Evolutionary conservation across 495 filamentous ascomycete species (phyloP), one percentile per base, ranked within the genome.

Genomic region (Penicillium alfredii): DNA sequence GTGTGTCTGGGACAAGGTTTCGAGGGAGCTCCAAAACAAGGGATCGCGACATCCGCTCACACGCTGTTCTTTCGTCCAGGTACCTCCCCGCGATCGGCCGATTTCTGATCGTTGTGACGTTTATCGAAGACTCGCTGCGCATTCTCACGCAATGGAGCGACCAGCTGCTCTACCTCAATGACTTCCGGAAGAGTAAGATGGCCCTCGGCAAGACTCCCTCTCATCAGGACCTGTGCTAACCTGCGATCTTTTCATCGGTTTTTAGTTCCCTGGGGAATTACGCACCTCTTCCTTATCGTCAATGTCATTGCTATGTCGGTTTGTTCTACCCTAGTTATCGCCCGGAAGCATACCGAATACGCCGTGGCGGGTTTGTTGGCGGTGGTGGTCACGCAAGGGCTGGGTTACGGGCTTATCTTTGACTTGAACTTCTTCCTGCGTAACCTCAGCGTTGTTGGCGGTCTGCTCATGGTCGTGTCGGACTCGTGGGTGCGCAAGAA

Each of bases 401-500:
- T 98, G 16, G 92, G 92, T 46, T 98, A 98, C 56, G 92, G 92
- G 25, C 79, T 98, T 21, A 96, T 98, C 66, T 98, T 97, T 66
- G 93, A 98, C 64, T 77, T 96, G 51, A 98, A 98, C 74, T 98
- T 98, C 73, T 98, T 98, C 80, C 84, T 98, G 44, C 90, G 92
- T 61, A 98, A 98, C 56, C 72, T 98, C 42, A 93, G 86, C 44
- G 92, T 98, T 50, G 85, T 98, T 68, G 92, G 92, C 48, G 92
- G 92, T 35, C 75, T 98, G 26, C 73, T 98, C 30, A 96, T 98
- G 92, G 93, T 98, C 3, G 72, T 98, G 9, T 96, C 89, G 11
- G 92, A 98, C 69, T 90, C 84, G 31, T 97, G 89, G 89, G 86
- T 95, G 53, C 82, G 90, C 61, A 96, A 96, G 78, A 82, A 80